These are phyloP conservation scores for Rhodotorula glutinis DNA, from an alignment of 1,284 basidiomycete genomes.

Conservation along the genomic window DNA sequence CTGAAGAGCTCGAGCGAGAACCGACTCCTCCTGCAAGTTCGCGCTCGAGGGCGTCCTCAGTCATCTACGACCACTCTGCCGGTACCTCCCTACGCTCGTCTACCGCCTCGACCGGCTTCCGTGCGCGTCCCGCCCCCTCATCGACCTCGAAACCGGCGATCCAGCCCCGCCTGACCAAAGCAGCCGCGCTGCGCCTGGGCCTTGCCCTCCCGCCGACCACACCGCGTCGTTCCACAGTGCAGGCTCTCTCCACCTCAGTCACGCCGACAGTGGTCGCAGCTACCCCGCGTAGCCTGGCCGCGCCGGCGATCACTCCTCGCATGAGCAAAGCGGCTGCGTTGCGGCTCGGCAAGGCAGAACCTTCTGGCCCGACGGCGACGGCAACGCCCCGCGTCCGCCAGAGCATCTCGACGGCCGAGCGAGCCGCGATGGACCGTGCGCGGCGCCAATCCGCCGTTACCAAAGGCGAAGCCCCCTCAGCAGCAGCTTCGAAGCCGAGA, in stretches of 20 bases:
- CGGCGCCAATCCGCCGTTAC: constrained; percentile 7
- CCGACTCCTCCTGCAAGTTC: too few relatives aligned
- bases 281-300: constrained; percentile 31
- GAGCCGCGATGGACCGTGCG: constrained; percentile 22
- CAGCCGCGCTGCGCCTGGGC: constrained; percentile 65
- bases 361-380: not conserved
- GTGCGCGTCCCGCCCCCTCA: constrained; percentile 66
- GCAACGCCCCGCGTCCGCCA: constrained; percentile 5
- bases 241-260: not conserved
- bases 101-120: constrained; percentile 53
- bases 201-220: constrained; percentile 27
- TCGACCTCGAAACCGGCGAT: constrained; percentile 62
- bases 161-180: constrained; percentile 69
- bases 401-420: constrained; percentile 27
- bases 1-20: too few relatives aligned
- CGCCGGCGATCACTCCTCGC: constrained; percentile 66
- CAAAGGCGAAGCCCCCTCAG: not conserved
- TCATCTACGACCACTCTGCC: not conserved
- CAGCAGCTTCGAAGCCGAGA: not conserved
- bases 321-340: constrained; percentile 49
- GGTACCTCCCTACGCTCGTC: not conserved
- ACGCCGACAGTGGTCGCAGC: not conserved
- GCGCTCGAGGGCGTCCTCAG: not conserved
- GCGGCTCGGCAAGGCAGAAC: not conserved
- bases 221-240: constrained; percentile 3